Conservation (phyloP, 192 early-diverging fungal species). For the Backusella parvicylindrica region DNA sequence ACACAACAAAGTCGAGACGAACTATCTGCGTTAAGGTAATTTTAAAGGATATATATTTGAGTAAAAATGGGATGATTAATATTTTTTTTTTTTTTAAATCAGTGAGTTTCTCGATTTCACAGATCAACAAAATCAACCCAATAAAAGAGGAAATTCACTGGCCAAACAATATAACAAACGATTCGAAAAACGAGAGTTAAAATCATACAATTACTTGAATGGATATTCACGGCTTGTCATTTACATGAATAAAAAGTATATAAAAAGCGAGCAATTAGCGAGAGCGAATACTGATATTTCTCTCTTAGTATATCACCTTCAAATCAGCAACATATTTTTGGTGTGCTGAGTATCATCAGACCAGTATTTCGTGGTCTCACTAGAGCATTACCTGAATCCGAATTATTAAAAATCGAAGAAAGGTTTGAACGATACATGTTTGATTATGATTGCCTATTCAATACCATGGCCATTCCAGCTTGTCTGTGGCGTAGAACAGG, state of each 20-base stretch:
- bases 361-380: background rate
- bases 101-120: background rate
- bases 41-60: background rate
- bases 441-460: background rate
- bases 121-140: background rate
- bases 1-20: background rate
- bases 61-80: background rate
- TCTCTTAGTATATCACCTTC: background rate
- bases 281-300: no score
- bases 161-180: background rate
- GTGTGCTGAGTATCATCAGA: slow-evolving; percentile 1
- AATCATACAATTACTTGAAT: background rate
- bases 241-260: slow-evolving; percentile 6
- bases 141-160: background rate
- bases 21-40: background rate
- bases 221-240: background rate
- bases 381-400: background rate
- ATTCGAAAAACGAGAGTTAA: background rate
- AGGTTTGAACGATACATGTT: background rate
- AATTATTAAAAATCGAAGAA: background rate
- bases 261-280: no score
- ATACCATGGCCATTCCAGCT: background rate
- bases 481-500: background rate
- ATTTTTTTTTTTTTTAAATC: background rate
- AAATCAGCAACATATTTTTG: background rate